Evolutionary conservation across 2,329 filamentous ascomycete genomes (phyloP), one percentile per base, ranked within the genome.

Genomic region (Venturia effusa): DNA sequence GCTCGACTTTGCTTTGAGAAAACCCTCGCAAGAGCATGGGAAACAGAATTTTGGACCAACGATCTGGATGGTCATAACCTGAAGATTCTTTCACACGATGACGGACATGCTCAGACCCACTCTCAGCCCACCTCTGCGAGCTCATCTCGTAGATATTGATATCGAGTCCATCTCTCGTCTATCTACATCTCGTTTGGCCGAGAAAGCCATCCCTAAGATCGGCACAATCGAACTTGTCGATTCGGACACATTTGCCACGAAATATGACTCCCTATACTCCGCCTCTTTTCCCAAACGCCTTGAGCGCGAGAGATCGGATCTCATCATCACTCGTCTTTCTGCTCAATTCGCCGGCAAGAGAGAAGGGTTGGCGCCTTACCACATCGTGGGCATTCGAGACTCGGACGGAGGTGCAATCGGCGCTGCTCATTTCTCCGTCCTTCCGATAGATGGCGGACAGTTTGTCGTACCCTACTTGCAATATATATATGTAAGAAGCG

Each of bases 351-450:
- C 54, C 22, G 66, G 64, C 19, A 30, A 59, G 59, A 64, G 68
- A 3, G 59, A 62, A 19, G 63, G 61, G 13, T 61, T 68, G 5
- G 61, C 65, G 15, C 66, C 68, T 10, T 70, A 67, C 43, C 64
- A 64, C 32, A 59, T 70, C 27, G 51, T 69, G 30, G 68, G 68
- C 7, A 61, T 69, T 27, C 65, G 67, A 51, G 66, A 68, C 59
- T 34, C 41, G n/a, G 13, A 64, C 39, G 68, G 66, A 22, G 39
- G 59, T 6, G 68, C 68, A 19, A 64, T 68, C 34, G 68, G 61
- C 17, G 68, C 66, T n/a, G 68, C 68, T 8, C 68, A 70, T 39
- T 70, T 70, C 34, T 68, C 67, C 5, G 64, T 69, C 30, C 65
- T 70, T 4, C 61, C 67, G 24, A 51, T 67, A 4, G 13, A 48